Evolutionary conservation across 148 eudicot species (phyloP).

Genomic region (Heliosperma pusillum): DNA sequence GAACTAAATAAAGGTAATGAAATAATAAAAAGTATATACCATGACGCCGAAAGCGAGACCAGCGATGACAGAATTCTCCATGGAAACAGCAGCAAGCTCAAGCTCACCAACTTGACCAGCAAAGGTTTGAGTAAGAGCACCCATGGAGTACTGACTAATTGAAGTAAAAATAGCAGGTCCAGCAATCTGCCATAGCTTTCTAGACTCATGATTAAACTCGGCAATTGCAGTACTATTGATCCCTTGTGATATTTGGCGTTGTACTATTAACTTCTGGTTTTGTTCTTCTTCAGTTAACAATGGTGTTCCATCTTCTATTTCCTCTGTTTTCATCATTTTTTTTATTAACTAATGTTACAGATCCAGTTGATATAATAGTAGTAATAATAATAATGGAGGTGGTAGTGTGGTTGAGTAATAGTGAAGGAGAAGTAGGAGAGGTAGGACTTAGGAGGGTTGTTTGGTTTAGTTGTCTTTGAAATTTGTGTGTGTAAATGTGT

Average conservation of each 20-base stretch:
- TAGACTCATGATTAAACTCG: constrained; percentile 40
- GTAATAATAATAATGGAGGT: neutral
- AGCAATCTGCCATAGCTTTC: constrained; percentile 45
- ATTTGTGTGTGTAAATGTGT: neutral
- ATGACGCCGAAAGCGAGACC: constrained; percentile 58
- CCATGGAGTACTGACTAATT: constrained; percentile 52
- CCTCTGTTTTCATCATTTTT: neutral
- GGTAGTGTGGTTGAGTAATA: no score
- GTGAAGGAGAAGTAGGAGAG: neutral
- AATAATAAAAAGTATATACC: constrained; percentile 25
- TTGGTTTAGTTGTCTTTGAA: neutral
- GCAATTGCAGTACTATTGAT: neutral
- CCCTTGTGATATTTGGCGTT: neutral
- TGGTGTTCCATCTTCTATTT: constrained; percentile 21
- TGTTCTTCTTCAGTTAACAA: constrained; percentile 13
- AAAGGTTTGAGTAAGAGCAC: constrained; percentile 53
- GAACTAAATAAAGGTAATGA: neutral
- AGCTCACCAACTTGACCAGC: constrained; percentile 48
- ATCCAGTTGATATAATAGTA: neutral
- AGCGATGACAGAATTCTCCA: constrained; percentile 56
- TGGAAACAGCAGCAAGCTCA: constrained; percentile 55
- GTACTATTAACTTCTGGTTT: neutral
- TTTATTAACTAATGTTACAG: neutral
- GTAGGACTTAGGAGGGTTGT: neutral
- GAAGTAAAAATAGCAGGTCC: constrained; percentile 54